Base-by-base conservation (phyloP, 225 moss, liverwort and hornwort species). In the Polytrichum formosum region DNA sequence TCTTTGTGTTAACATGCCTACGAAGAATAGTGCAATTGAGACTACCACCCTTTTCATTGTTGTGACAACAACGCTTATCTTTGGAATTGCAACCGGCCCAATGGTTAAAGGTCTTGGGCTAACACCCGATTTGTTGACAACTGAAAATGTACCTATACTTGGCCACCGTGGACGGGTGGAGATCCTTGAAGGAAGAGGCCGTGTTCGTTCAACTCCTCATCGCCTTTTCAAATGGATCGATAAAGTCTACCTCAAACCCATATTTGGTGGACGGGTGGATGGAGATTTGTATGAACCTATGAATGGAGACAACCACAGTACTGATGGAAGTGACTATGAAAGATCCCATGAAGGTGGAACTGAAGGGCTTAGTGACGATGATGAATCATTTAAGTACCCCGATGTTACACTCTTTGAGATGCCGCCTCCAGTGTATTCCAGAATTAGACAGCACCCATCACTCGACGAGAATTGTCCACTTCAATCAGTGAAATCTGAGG, bases 31-130 rank as follows among this genome's bases (percentile, higher is more conserved):
- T 56, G 85, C 88, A 13, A 80, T 88, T 37, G 85, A 85, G 67
- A 88, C 88, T 6, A 88, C 85, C 6, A 88, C 88, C 20, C 82
- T 88, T 53, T 88, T 88, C 31, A 70, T 88, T 23, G 85, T 81
- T 17, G 76, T 88, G 18, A 81, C 78, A 27, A 88, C 88, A 6
- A 88, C 88, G 4, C 82, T 88, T 8, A 72, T 85, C 31, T 85
- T 88, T 70, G 88, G 88, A 22, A 79, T 85, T 54, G 70, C 80
- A 55, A 85, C 88, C 26, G 88, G 82, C 55, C 82, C 85, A 66
- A 62, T 81, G 65, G 70, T 78, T 31, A 80, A 83, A 69, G 63
- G 58, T 23, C 80, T 88, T 28, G 85, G 85, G 18, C 82, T 88
- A 2, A 73, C 78, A 29, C 64, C 73, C 16, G 85, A 88, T 21